Percentiles rank a stretch among this genome's conserved stretches.
Evolutionary conservation across 352 stramenopile genomes (phyloP).

Genomic region (Pythium brassicae): DNA sequence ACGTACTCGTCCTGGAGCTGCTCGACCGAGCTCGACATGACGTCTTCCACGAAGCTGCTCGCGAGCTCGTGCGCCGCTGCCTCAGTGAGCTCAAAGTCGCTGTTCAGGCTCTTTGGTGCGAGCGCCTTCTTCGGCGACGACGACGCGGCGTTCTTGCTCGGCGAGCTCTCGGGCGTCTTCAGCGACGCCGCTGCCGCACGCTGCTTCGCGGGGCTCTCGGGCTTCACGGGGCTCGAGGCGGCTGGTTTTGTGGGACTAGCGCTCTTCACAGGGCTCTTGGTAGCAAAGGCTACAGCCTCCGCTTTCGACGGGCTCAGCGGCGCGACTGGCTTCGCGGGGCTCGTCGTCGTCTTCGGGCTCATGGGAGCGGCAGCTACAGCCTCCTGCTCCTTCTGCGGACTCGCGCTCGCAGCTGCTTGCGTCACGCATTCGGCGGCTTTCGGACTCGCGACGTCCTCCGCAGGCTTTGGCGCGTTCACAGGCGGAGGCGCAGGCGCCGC

Average conservation of each 20-base stretch:
- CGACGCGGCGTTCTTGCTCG: not conserved
- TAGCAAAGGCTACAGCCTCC: not conserved
- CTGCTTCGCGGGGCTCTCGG: not conserved
- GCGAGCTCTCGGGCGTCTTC: not conserved
- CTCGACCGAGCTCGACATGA: conserved; percentile 41
- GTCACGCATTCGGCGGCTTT: not conserved
- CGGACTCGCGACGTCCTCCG: not conserved
- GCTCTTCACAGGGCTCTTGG: not conserved
- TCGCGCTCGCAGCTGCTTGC: not conserved
- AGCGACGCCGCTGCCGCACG: not conserved
- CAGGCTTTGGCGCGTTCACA: not conserved
- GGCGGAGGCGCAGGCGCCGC: not conserved
- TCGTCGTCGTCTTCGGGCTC: conserved; percentile 11
- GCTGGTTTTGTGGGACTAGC: conserved; percentile 1
- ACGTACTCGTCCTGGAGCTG: conserved; percentile 62
- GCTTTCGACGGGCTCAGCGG: not conserved
- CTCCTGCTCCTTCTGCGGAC: conserved; percentile 5
- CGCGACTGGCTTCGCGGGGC: conserved; percentile 2
- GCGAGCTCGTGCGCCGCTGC: conserved; percentile 29
- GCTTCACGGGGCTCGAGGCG: not conserved
- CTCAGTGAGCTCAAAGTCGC: conserved; percentile 27
- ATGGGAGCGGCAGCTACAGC: not conserved
- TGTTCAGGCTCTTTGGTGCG: conserved; percentile 17
- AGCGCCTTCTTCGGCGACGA: conserved; percentile 15
- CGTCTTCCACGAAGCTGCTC: conserved; percentile 33